Evolutionary conservation across 371 early-diverging fungal genomes (phyloP).

Genomic region (Mucor ambiguus): DNA sequence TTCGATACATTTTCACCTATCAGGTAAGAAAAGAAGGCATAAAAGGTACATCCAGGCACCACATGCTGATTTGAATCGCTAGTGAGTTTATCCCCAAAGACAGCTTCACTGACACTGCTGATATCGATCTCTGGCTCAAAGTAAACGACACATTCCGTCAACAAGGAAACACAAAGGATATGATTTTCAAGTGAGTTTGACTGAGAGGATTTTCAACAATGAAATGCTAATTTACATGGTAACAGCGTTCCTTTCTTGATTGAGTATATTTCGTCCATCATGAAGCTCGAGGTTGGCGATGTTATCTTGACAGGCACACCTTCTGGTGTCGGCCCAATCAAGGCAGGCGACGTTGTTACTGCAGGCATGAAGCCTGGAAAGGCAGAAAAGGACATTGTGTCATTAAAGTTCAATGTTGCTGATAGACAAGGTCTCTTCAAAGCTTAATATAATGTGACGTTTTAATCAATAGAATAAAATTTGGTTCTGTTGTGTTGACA

Average conservation of each 20-base stretch:
- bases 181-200: slow-evolving; percentile 82
- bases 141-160: slow-evolving; percentile 81
- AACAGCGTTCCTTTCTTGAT: slow-evolving; percentile 73
- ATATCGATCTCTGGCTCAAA: slow-evolving; percentile 82
- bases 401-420: slow-evolving; percentile 38
- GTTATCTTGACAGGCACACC: slow-evolving; percentile 86
- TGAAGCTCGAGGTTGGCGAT: slow-evolving; percentile 86
- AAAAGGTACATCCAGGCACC: background rate
- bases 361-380: slow-evolving; percentile 66
- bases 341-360: slow-evolving; percentile 75
- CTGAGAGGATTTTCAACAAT: background rate
- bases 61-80: background rate
- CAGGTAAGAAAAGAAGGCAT: slow-evolving; percentile 48
- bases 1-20: slow-evolving; percentile 95
- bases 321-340: slow-evolving; percentile 84
- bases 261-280: slow-evolving; percentile 77
- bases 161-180: slow-evolving; percentile 85
- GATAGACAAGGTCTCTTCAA: slow-evolving; percentile 46
- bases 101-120: slow-evolving; percentile 68
- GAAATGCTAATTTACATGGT: background rate
- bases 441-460: slow-evolving; percentile 7
- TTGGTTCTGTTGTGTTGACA: background rate
- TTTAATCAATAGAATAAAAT: background rate
- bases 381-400: slow-evolving; percentile 31
- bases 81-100: slow-evolving; percentile 82